phyloP scores from a whole-genome alignment of 768 basidiomycete genomes.

The Trametes punicea region DNA sequence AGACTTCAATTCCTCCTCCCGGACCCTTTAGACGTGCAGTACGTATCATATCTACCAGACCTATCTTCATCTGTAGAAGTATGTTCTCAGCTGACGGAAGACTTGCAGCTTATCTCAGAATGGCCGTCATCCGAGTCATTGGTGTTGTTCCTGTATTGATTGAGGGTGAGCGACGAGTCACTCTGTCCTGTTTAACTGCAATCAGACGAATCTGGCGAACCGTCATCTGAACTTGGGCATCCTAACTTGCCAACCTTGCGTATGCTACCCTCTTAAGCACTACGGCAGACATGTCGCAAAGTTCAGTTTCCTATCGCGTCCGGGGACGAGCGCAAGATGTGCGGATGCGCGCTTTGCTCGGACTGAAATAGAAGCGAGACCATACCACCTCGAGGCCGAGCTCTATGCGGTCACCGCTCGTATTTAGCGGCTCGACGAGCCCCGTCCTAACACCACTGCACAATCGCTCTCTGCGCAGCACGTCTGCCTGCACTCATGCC shows the following conservation, averaged over 20 bases:
- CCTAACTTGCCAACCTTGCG: too few species aligned
- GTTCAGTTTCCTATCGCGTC: background rate
- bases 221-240: too few species aligned
- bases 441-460: constrained; percentile 1
- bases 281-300: too few species aligned
- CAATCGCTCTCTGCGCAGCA: background rate
- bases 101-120: too few species aligned
- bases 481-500: background rate
- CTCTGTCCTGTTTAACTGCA: too few species aligned
- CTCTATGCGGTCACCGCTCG: background rate
- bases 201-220: too few species aligned
- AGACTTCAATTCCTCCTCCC: background rate
- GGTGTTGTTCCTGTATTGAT: too few species aligned
- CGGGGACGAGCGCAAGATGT: background rate
- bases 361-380: background rate
- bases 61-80: background rate
- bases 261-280: too few species aligned
- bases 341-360: background rate
- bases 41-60: background rate
- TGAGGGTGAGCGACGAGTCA: too few species aligned
- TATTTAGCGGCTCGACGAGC: background rate
- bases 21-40: background rate
- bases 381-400: constrained; percentile 7
- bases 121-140: too few species aligned
- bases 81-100: background rate